These are phyloP conservation scores for Candida alai DNA, from an alignment of 805 yeast species.

Conservation along the genomic window DNA sequence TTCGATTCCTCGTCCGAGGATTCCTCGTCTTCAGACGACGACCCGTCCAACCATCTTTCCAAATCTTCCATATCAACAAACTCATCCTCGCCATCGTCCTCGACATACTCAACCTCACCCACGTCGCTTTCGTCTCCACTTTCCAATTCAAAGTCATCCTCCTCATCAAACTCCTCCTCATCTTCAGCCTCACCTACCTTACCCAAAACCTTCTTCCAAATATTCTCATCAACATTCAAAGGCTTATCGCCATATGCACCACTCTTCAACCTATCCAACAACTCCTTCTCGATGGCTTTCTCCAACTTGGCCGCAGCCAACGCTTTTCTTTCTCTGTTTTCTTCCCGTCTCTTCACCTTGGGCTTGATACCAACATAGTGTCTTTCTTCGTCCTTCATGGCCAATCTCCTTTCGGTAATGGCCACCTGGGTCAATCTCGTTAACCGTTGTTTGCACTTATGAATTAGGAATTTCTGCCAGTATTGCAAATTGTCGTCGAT, in stretches of 20 bases:
- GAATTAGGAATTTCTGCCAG: slow-evolving; percentile 90
- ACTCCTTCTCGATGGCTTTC: slow-evolving; percentile 92
- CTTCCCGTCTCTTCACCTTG: slow-evolving; percentile 92
- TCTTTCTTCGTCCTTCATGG: slow-evolving; percentile 86
- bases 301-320: slow-evolving; percentile 95
- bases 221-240: slow-evolving; percentile 89
- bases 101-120: slow-evolving; percentile 84
- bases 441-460: slow-evolving; percentile 93
- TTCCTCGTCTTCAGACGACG: slow-evolving; percentile 33
- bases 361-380: slow-evolving; percentile 90
- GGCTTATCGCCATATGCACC: slow-evolving; percentile 99
- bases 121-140: slow-evolving; percentile 52
- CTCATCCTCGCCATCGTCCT: slow-evolving; percentile 84
- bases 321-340: slow-evolving; percentile 93
- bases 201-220: slow-evolving; percentile 93
- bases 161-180: slow-evolving; percentile 62
- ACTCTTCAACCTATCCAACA: slow-evolving; percentile 88
- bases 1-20: slow-evolving; percentile 32
- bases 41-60: slow-evolving; percentile 74
- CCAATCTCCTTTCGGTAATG: slow-evolving; percentile 89
- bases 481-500: slow-evolving; percentile 82
- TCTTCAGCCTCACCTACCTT: slow-evolving; percentile 52
- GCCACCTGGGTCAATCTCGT: slow-evolving; percentile 95
- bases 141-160: slow-evolving; percentile 49
- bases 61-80: slow-evolving; percentile 90